Conservation (phyloP, 2,329 filamentous ascomycete genomes). For the Exophiala spinifera region DNA sequence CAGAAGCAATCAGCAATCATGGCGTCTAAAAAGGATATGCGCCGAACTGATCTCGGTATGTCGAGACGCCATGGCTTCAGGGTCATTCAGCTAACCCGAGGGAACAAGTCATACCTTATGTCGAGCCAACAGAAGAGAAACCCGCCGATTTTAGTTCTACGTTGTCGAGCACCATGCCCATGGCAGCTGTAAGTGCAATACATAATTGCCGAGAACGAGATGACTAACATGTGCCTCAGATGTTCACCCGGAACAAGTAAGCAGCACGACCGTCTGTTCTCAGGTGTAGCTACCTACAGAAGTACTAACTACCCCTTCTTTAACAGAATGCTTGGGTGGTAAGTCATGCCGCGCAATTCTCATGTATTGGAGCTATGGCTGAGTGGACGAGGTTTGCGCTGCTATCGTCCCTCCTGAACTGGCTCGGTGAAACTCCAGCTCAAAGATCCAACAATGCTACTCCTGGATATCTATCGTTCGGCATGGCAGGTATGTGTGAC, state of each 20-base stretch:
- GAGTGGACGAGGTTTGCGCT: constrained; percentile 42
- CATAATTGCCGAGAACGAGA: too few species aligned
- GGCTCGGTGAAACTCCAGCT: constrained; percentile 48
- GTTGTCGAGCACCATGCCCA: constrained; percentile 77
- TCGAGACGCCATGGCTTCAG: constrained; percentile 11
- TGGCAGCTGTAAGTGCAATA: constrained; percentile 68
- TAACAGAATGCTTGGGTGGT: constrained; percentile 64
- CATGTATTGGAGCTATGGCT: neutral
- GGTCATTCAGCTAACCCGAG: neutral
- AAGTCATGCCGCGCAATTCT: constrained; percentile 26
- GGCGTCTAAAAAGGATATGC: constrained; percentile 73
- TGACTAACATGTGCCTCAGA: constrained; percentile 45
- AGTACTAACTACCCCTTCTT: constrained; percentile 2
- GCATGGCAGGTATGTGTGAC: constrained; percentile 62
- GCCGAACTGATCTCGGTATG: constrained; percentile 69
- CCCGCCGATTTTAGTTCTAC: constrained; percentile 66
- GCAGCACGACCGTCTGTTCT: constrained; percentile 25
- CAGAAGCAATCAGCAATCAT: constrained; percentile 44
- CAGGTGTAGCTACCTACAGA: constrained; percentile 1
- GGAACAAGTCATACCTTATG: constrained; percentile 76
- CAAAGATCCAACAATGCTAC: constrained; percentile 61
- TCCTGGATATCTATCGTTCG: constrained; percentile 70
- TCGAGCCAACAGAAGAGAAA: constrained; percentile 67
- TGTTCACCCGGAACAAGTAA: constrained; percentile 87
- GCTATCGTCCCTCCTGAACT: constrained; percentile 47